Percentiles rank a stretch among this genome's conserved stretches.
Conservation (phyloP, 2,329 filamentous ascomycete species). For the Colletotrichum caudatum region DNA sequence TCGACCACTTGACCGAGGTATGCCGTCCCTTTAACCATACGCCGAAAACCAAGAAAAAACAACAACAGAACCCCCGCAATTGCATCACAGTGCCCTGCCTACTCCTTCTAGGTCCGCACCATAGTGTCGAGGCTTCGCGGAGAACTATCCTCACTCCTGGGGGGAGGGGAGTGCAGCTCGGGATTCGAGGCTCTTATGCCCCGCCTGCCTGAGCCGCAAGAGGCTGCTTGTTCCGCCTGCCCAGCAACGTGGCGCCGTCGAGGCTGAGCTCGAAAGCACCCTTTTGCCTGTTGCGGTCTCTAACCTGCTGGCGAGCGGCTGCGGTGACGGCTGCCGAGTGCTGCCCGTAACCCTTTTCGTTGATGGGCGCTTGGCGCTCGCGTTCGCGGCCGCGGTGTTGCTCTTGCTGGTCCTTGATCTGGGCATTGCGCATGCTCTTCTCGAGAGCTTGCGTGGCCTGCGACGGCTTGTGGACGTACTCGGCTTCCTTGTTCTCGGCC, state of each 20-base stretch:
- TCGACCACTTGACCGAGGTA: conserved; percentile 35
- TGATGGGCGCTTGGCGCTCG: conserved; percentile 54
- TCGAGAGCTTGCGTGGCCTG: conserved; percentile 77
- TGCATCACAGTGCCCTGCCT: conserved; percentile 27
- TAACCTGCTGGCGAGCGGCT: conserved; percentile 84
- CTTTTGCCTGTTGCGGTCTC: conserved; percentile 74
- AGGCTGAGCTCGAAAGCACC: conserved; percentile 93
- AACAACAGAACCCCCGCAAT: neutral
- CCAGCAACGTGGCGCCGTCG: conserved; percentile 89
- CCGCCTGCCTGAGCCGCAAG: conserved; percentile 56
- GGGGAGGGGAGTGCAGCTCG: conserved; percentile 25
- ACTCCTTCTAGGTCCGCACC: conserved; percentile 18
- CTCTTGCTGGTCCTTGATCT: conserved; percentile 72
- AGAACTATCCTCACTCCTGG: neutral
- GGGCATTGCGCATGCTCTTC: conserved; percentile 86
- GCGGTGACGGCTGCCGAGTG: conserved; percentile 87
- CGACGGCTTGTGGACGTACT: conserved; percentile 58
- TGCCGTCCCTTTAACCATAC: conserved; percentile 37
- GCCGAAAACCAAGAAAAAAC: conserved; percentile 12
- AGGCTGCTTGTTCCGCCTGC: conserved; percentile 72
- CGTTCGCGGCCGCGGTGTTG: conserved; percentile 62
- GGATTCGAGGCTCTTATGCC: conserved; percentile 39
- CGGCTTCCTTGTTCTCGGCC: conserved; percentile 71
- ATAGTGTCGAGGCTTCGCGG: neutral
- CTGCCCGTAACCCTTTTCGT: conserved; percentile 83